Evolutionary conservation across 106 monocot genomes (phyloP), one percentile per base, ranked within the genome.

Genomic region (Dendrobium huoshanense): DNA sequence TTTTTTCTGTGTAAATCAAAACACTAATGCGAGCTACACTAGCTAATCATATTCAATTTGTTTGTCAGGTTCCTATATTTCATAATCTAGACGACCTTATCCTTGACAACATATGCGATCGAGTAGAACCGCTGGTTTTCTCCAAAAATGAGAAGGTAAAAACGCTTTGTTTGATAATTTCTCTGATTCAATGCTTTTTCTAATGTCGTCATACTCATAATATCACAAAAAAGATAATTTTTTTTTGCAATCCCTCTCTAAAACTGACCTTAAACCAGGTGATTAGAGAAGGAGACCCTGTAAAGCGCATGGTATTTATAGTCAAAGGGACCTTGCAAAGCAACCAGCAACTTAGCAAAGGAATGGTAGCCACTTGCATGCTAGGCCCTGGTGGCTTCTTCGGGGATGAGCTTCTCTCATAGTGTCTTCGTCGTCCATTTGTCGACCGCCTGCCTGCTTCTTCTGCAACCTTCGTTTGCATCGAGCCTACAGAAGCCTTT

Each of bases 341-440:
- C 79, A 90, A 82, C 37, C 96, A 96, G 78, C 51, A 55, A 33
- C 83, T 92, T 1, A 87, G 88, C 77, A 90, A 84, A 86, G 96
- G 94, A 42, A 78, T 81, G 75, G 82, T 94, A 9, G 87, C 94
- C 16, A 90, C 90, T 6, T 90, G 94, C 83, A 83, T 81, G 77
- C 72, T 96, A 31, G 92, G 96, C 20, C 87, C 86, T 0, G 90
- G 96, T 15, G 94, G 82, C 67, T 94, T 96, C 74, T 80, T 96
- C 8, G 94, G 96, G 0, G 96, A 96, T 41, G 96, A 96, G 77
- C 94, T 96, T 48, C 90, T 94, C 55, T 92, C 96, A 10, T 96
- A 94, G 96, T 96, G 96, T 79, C 90, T 96, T 15, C 96, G 94
- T 15, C 92, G 94, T 2, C 96, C 94, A 18, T 94, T 90, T 76